Percentiles rank a stretch among this genome's conserved stretches.
These are phyloP conservation scores for Sideroxylon spinosum DNA, from an alignment of 179 eudicot genomes.

Conservation along the genomic window DNA sequence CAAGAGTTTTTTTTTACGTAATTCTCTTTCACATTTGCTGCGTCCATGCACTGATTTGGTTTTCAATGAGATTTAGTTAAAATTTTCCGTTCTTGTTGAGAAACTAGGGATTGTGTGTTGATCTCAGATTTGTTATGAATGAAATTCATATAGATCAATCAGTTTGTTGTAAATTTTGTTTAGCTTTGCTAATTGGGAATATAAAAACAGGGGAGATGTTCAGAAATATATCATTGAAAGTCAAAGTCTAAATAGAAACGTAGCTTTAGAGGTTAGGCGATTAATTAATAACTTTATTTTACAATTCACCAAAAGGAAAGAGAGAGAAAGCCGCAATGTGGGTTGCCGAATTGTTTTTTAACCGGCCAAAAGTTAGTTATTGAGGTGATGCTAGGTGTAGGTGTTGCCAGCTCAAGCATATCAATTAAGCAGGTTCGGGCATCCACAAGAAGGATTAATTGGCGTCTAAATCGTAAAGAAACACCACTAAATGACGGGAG, in stretches of 20 bases:
- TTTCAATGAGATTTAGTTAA: not conserved
- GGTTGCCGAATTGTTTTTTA: not conserved
- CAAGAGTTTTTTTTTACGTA: not conserved
- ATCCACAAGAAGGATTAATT: too few species aligned
- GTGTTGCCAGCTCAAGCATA: too few species aligned
- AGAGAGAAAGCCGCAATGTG: not conserved
- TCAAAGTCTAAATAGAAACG: too few species aligned
- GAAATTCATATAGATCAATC: constrained; percentile 8
- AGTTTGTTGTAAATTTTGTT: not conserved
- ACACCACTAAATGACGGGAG: too few species aligned
- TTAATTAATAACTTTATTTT: too few species aligned
- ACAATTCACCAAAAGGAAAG: not conserved
- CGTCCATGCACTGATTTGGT: not conserved
- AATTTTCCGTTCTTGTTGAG: not conserved
- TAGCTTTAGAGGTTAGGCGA: not conserved
- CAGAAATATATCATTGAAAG: too few species aligned
- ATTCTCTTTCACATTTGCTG: not conserved
- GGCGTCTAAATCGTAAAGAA: too few species aligned
- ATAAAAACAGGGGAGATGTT: not conserved
- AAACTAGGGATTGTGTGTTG: not conserved
- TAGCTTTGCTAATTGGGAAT: not conserved
- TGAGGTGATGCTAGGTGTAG: too few species aligned
- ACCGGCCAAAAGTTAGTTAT: too few species aligned
- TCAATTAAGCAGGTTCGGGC: too few species aligned
- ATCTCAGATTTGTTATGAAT: not conserved